phyloP scores from a whole-genome alignment of 768 basidiomycete genomes.

The Rhodotorula kratochvilovae region DNA sequence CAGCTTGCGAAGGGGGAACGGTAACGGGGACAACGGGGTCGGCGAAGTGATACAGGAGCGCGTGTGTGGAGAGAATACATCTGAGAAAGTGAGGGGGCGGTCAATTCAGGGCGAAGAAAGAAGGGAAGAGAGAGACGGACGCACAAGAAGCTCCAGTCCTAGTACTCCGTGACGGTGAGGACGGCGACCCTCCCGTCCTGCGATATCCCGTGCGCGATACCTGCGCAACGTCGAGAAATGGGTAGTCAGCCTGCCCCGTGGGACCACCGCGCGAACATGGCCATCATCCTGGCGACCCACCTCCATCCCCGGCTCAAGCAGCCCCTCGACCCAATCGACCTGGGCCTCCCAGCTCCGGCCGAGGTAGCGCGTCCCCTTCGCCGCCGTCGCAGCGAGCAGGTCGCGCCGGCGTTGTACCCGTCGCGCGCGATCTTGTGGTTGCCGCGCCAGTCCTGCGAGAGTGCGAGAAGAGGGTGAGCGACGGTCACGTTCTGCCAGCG shows the following conservation, averaged over 20 bases:
- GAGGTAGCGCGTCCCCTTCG: conserved; percentile 60
- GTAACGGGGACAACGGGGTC: no score
- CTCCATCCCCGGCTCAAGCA: conserved; percentile 63
- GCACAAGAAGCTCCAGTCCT: neutral
- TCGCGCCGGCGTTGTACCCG: conserved; percentile 82
- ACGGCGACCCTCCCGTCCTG: conserved; percentile 79
- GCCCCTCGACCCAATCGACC: conserved; percentile 67
- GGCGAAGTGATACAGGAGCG: no score
- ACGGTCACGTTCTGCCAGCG: no score
- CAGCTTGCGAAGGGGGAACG: no score
- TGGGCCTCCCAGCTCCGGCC: conserved; percentile 70
- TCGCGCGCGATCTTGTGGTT: conserved; percentile 67
- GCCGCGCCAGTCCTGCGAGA: conserved; percentile 26
- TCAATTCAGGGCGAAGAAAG: no score
- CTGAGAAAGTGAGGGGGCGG: no score
- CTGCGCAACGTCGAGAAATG: conserved; percentile 48
- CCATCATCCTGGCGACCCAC: no score
- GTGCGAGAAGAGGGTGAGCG: neutral
- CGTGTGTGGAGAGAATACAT: no score
- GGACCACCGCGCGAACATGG: no score
- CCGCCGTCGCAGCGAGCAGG: conserved; percentile 63
- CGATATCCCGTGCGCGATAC: conserved; percentile 72
- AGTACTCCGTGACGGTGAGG: conserved; percentile 55
- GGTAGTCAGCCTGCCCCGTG: neutral
- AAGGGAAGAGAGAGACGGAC: neutral